Evolutionary conservation across 495 filamentous ascomycete species (phyloP).

Genomic region (Apodospora peruviana): DNA sequence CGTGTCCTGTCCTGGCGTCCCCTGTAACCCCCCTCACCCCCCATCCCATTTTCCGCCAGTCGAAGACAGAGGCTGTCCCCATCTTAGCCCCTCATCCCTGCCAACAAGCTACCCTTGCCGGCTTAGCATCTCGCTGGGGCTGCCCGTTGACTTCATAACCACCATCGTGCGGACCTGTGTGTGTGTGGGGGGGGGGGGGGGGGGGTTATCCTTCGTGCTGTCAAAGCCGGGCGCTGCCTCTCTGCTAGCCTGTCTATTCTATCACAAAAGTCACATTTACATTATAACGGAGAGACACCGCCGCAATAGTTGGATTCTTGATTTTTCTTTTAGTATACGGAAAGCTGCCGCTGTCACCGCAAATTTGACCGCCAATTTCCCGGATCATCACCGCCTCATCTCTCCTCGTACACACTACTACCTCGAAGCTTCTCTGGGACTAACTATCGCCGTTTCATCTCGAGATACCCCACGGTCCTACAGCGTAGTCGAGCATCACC

Average conservation of each 20-base stretch:
- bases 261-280: no score
- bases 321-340: no score
- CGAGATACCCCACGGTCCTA: slow-evolving; percentile 10
- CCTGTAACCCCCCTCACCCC: background rate
- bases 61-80: background rate
- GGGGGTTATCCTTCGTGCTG: background rate
- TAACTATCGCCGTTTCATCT: slow-evolving; percentile 6
- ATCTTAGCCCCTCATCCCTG: slow-evolving; percentile 1
- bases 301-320: no score
- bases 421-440: background rate
- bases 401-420: slow-evolving; percentile 13
- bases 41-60: background rate
- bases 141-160: slow-evolving; percentile 23
- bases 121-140: background rate
- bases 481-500: slow-evolving; percentile 10
- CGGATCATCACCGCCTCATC: slow-evolving; percentile 22
- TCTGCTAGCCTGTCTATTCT: no score
- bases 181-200: slow-evolving; percentile 3
- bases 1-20: background rate
- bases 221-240: slow-evolving; percentile 12
- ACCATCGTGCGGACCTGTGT: slow-evolving; percentile 1
- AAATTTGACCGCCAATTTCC: slow-evolving; percentile 31
- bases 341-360: no score
- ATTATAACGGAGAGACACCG: no score
- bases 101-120: background rate